Conservation (phyloP, 139 green algal genomes). For the Nannochloris sp. region DNA sequence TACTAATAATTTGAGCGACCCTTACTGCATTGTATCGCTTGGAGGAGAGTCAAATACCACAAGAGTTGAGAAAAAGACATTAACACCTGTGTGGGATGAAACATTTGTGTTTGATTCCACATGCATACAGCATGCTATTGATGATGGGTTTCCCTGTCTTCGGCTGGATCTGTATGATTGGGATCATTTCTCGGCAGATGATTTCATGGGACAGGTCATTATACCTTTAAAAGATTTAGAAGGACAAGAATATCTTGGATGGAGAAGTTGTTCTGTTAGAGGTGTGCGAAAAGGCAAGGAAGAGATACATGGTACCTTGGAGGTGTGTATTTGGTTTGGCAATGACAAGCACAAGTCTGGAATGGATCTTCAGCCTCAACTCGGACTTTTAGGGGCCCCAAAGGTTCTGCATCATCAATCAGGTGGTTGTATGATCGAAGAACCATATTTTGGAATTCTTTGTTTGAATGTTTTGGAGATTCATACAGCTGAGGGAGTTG, state of each 20-base stretch:
- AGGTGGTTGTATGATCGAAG: constrained; percentile 4
- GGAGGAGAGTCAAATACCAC: constrained; percentile 13
- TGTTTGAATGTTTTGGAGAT: constrained; percentile 2
- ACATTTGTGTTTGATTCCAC: constrained; percentile 6
- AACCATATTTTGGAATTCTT: constrained; percentile 4
- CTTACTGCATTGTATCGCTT: constrained; percentile 24
- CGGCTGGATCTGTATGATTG: constrained; percentile 21
- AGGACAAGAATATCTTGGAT: neutral
- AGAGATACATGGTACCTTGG: neutral
- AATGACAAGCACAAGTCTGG: neutral
- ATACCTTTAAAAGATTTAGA: constrained; percentile 7
- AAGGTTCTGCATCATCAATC: neutral
- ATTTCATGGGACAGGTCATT: constrained; percentile 27
- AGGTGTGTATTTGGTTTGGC: neutral
- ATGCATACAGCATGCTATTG: neutral
- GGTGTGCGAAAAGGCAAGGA: neutral
- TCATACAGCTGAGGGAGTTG: no score
- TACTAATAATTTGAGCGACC: constrained; percentile 21
- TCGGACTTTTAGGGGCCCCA: neutral
- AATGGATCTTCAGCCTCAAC: neutral
- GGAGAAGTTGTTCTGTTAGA: neutral
- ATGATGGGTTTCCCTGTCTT: constrained; percentile 2
- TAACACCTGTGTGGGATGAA: constrained; percentile 28
- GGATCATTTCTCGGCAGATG: constrained; percentile 23
- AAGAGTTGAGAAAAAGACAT: constrained; percentile 15